Evolutionary conservation across 352 stramenopile genomes (phyloP), one percentile per base, ranked within the genome.

Genomic region (Pythium diclinum): DNA sequence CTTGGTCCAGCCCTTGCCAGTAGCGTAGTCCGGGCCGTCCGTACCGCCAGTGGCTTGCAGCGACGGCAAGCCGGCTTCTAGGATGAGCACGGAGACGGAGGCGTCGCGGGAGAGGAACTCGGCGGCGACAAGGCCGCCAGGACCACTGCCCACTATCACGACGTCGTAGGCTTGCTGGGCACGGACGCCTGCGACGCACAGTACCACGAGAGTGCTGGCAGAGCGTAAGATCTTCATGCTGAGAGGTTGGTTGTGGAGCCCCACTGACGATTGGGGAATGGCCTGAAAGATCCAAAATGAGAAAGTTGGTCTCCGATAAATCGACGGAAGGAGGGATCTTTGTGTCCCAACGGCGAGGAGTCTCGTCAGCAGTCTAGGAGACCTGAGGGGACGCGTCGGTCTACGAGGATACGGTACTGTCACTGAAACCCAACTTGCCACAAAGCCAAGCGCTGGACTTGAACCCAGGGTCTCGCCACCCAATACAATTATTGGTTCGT

Each of bases 101-200:
- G 82, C 33, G 30, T 88, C 79, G 3, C 80, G 74, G 1, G 79
- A 82, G 14, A 91, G 51, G 51, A 76, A 85, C 71, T 91, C 78
- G 40, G 82, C 78, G 40, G 80, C 82, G 9, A 87, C 78, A 32
- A 88, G 76, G 7, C 82, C 79, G 7, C 78, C 82, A 40, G 82
- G 79, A 0, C 82, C 82, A 56, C 78, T 87, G 38, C 82, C 82
- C 3, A 91, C 68, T 48, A 89, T 63, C 34, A 91, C 73, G 6
- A 82, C 79, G 40, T 91, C 82, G 62, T 87, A 90, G 0, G 40
- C 40, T 23, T 47, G 40, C 40, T 47, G 40, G 40, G 40, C 40
- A 16, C 8, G 16, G 40, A 47, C 40, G 17, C 40, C 40, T 23
- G 17, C 40, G 8, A 3, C 40, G 17, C 16, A 47, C 16, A 47